Conservation (phyloP, 1,139 yeast genomes). For the Lodderomyces orthopsilosis region DNA sequence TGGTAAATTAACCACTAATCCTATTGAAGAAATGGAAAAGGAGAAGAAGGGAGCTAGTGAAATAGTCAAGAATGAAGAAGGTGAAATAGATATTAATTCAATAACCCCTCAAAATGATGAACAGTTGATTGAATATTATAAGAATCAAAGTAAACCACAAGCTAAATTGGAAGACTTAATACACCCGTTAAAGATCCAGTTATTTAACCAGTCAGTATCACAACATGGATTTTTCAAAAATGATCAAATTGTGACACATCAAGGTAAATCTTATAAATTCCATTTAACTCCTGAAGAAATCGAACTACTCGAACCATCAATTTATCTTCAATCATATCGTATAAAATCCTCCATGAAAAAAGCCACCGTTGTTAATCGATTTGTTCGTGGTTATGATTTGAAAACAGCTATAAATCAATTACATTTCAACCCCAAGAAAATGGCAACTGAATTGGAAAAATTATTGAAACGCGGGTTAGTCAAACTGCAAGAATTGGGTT, state of each 20-base stretch:
- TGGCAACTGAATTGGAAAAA: conserved; percentile 77
- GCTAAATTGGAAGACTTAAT: conserved; percentile 39
- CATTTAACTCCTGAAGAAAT: conserved; percentile 62
- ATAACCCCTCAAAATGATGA: conserved; percentile 32
- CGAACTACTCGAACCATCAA: conserved; percentile 79
- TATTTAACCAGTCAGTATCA: conserved; percentile 60
- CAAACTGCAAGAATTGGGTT: conserved; percentile 61
- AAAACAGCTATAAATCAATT: conserved; percentile 87
- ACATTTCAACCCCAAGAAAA: conserved; percentile 80
- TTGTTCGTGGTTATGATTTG: conserved; percentile 67
- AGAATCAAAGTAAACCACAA: conserved; percentile 23
- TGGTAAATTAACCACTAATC: conserved; percentile 8
- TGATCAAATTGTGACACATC: conserved; percentile 49
- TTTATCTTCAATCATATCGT: conserved; percentile 73
- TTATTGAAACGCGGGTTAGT: conserved; percentile 69
- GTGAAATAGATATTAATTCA: conserved; percentile 7
- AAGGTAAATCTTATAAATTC: conserved; percentile 53
- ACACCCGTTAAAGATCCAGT: conserved; percentile 69
- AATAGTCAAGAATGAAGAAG: conserved; percentile 12
- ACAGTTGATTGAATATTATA: conserved; percentile 34
- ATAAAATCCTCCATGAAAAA: conserved; percentile 85
- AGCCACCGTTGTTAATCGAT: conserved; percentile 76
- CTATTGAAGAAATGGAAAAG: conserved; percentile 5
- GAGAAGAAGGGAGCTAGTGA: conserved; percentile 12
- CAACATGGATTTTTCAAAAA: conserved; percentile 76